Conservation (phyloP, 768 basidiomycete species). For the Tephrocybe sp. region DNA sequence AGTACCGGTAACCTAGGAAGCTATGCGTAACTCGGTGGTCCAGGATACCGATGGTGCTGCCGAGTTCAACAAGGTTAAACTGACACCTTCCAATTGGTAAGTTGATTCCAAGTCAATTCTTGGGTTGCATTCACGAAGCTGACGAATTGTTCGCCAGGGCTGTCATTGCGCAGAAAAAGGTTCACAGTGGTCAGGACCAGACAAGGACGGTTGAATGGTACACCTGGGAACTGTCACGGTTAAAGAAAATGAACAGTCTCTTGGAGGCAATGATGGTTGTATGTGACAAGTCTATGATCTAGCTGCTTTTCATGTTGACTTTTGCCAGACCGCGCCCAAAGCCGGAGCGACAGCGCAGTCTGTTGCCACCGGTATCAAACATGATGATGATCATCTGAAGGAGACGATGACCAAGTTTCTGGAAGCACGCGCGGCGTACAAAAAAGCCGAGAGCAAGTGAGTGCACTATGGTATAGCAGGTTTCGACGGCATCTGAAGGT, state of each 20-base stretch:
- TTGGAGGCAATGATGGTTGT: slow-evolving; percentile 1
- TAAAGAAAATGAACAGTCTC: slow-evolving; percentile 4
- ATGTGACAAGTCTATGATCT: neutral
- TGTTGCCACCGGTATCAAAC: neutral
- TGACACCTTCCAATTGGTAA: slow-evolving; percentile 3
- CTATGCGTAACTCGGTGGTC: slow-evolving; percentile 4
- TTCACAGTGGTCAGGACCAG: neutral
- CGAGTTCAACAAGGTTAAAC: slow-evolving; percentile 1
- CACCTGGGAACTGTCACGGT: slow-evolving; percentile 4
- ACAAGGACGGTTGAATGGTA: slow-evolving; percentile 3
- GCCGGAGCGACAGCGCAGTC: neutral
- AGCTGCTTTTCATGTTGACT: neutral
- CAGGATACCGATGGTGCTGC: slow-evolving; percentile 4
- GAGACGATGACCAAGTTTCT: neutral
- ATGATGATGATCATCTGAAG: neutral
- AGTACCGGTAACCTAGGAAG: neutral
- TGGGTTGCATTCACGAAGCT: neutral
- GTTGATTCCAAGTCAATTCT: neutral
- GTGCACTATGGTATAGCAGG: neutral
- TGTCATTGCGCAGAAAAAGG: slow-evolving; percentile 4
- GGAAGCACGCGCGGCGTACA: neutral
- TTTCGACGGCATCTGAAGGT: neutral
- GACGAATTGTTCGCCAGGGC: neutral
- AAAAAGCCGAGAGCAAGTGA: neutral
- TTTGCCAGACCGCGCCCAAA: neutral